Base-by-base conservation (phyloP, 805 yeast species). In the Zygoascus ofunaensis region DNA sequence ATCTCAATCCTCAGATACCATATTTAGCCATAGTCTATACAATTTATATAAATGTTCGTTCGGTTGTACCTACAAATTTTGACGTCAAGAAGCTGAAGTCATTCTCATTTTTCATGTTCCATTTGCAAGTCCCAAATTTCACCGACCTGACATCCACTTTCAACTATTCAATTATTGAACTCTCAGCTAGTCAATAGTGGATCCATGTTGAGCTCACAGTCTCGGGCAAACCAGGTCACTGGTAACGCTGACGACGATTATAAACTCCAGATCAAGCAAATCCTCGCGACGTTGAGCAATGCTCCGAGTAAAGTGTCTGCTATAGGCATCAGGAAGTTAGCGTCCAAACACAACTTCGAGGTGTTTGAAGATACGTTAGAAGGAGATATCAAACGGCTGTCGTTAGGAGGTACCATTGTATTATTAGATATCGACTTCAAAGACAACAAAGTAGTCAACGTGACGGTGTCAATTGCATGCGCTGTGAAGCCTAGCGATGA, bases 321-420 rank as follows among this genome's bases (percentile, higher is more conserved):
- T 43, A 50, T 46, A 1, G 68, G 66, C 21, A 58, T 65, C 10
- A 55, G 55, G 22, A 52, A 58, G 23, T 46, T 65, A 14, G 70
- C 67, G 5, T 45, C 49, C 8, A 42, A 48, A 20, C 26, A 21
- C 28, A 55, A 57, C 5, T 60, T 65, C 17, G 70, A 65, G 43
- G 58, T 65, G 2, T 65, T 65, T 42, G 66, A 65, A 38, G 70
- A 65, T 30, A 43, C 39, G 33, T 46, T 46, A 3, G 49, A 51
- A 5, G 30, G 12, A 26, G 52, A 52, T 23, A 64, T 61, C n/a
- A 60, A 55, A 26, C 52, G 69, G 4, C 50, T 65, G 19, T 60
- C 66, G 20, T 51, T 65, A 3, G 64, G 67, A 2, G 70, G 70
- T 3, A 54, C 65, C 10, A 63, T 64, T 30, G 59, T 64, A 8